Conservation (phyloP, 768 basidiomycete genomes). For the Lentinula raphanica region DNA sequence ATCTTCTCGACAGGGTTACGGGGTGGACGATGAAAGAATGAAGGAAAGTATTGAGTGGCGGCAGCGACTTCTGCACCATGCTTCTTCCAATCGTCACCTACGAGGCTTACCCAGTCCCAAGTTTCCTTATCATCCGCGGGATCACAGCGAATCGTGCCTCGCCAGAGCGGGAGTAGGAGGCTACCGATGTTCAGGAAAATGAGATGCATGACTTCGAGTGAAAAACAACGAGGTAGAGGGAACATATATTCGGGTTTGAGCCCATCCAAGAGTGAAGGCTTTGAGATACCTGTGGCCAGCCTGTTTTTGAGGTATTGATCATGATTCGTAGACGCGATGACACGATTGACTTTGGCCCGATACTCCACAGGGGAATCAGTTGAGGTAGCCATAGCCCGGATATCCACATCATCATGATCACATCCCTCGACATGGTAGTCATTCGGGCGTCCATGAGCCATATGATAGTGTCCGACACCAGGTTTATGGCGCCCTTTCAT, state of each 20-base stretch:
- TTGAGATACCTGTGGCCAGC: conserved; percentile 28
- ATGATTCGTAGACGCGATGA: conserved; percentile 16
- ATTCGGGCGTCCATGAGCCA: conserved; percentile 1
- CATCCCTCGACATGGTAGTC: background rate
- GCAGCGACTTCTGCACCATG: conserved; percentile 19
- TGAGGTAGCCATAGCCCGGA: background rate
- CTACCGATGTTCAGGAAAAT: conserved; percentile 20
- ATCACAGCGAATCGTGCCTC: conserved; percentile 16
- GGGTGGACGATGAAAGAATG: conserved; percentile 24
- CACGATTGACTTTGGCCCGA: conserved; percentile 17
- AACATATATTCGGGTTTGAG: conserved; percentile 18
- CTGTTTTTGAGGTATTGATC: conserved; percentile 21
- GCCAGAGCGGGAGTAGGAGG: conserved; percentile 19
- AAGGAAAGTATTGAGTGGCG: conserved; percentile 15
- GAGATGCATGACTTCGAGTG: conserved; percentile 40
- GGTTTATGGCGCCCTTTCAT: conserved; percentile 21
- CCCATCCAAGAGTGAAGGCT: conserved; percentile 31
- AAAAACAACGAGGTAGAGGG: conserved; percentile 28
- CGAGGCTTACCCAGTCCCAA: conserved; percentile 20
- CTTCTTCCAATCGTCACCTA: conserved; percentile 12
- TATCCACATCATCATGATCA: background rate
- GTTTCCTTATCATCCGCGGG: conserved; percentile 8
- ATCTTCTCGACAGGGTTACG: conserved; percentile 27
- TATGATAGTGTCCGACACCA: conserved; percentile 6
- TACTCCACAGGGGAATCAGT: background rate